Evolutionary conservation across 257 asterid genomes (phyloP).

Genomic region (Asclepias syriaca): DNA sequence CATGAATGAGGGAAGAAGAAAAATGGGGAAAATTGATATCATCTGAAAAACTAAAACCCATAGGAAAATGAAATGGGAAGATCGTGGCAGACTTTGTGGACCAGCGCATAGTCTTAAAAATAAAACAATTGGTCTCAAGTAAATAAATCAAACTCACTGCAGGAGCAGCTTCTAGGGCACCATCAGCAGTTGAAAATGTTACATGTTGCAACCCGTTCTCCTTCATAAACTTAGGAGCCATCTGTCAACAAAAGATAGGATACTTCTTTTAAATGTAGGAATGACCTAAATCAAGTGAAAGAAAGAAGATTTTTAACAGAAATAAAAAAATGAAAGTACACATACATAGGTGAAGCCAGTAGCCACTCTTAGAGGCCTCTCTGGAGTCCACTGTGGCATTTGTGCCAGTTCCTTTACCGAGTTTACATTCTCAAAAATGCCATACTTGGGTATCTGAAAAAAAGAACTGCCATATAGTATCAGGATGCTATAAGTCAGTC

Average conservation of each 20-base stretch:
- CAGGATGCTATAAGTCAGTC: not conserved
- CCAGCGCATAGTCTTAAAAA: not conserved
- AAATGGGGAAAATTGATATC: not conserved
- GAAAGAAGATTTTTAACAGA: constrained; percentile 6
- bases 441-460: constrained; percentile 87
- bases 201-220: constrained; percentile 75
- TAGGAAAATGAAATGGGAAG: not conserved
- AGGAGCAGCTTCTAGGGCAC: constrained; percentile 99
- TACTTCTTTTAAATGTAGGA: not conserved
- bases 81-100: not conserved
- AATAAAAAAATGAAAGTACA: constrained; percentile 4
- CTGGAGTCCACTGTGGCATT: constrained; percentile 96
- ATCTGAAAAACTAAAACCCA: not conserved
- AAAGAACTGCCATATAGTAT: constrained; percentile 13
- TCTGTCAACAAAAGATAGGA: constrained; percentile 38
- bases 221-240: constrained; percentile 86
- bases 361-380: constrained; percentile 94
- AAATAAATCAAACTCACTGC: constrained; percentile 45
- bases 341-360: constrained; percentile 91
- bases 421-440: constrained; percentile 86
- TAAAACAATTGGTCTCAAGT: not conserved
- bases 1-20: not conserved
- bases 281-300: not conserved
- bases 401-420: constrained; percentile 77
- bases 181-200: constrained; percentile 90